phyloP scores from a whole-genome alignment of 2,329 filamentous ascomycete genomes.

The Cladosporium sp. region DNA sequence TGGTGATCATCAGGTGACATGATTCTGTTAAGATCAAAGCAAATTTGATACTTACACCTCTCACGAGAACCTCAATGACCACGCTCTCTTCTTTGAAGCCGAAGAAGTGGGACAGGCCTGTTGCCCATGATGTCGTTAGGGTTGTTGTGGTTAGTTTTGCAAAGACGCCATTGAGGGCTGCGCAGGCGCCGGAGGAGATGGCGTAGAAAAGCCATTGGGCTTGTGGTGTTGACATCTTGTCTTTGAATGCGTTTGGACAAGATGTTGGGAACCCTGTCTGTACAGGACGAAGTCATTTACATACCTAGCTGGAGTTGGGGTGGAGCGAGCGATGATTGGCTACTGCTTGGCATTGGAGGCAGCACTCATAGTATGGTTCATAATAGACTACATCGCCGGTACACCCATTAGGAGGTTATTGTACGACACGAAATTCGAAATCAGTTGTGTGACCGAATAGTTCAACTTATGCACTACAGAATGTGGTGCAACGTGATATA shows the following conservation, averaged over 20 bases:
- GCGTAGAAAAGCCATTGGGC: conserved; percentile 59
- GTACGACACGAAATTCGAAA: no score
- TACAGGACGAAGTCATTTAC: not conserved
- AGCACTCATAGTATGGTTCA: not conserved
- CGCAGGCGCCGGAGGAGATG: conserved; percentile 69
- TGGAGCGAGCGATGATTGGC: not conserved
- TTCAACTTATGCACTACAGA: no score
- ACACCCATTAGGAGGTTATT: no score
- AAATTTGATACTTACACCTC: conserved; percentile 48
- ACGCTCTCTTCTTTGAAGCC: conserved; percentile 44
- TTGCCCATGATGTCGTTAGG: conserved; percentile 52
- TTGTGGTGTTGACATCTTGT: conserved; percentile 4
- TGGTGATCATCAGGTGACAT: not conserved
- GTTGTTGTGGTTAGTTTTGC: conserved; percentile 71
- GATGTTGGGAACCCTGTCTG: no score
- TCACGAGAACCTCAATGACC: conserved; percentile 47
- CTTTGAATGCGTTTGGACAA: not conserved
- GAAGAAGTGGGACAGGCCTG: conserved; percentile 45
- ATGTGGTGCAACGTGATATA: no score
- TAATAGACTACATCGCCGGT: not conserved
- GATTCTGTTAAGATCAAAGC: not conserved
- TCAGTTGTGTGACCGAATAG: no score
- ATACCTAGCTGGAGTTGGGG: no score
- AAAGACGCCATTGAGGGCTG: conserved; percentile 77
- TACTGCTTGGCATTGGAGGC: not conserved